phyloP scores from a whole-genome alignment of 495 filamentous ascomycete species.

The Elasticomyces elasticus region DNA sequence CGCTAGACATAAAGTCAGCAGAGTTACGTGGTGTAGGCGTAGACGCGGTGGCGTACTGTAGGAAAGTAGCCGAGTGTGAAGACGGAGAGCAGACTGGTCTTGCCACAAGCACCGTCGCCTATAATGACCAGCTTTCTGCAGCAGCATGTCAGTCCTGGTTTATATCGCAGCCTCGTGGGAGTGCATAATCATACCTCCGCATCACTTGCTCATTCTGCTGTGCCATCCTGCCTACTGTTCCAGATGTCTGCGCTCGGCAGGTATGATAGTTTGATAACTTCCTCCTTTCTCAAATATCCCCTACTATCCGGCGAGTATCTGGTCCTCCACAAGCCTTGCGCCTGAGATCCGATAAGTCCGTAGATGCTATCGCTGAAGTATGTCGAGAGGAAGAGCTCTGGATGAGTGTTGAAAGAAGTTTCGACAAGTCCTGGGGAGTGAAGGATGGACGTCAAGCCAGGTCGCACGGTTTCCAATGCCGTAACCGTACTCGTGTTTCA shows the following conservation, averaged over 20 bases:
- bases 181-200: constrained; percentile 27
- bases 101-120: constrained; percentile 95
- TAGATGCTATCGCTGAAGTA: too few relatives aligned
- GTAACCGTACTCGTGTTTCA: too few relatives aligned
- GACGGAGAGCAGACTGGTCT: constrained; percentile 93
- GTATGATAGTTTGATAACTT: not conserved
- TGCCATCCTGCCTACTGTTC: constrained; percentile 24
- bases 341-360: too few relatives aligned
- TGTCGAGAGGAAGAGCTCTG: too few relatives aligned
- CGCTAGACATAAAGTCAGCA: constrained; percentile 16
- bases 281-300: not conserved
- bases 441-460: too few relatives aligned
- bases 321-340: too few relatives aligned
- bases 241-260: not conserved
- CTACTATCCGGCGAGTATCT: too few relatives aligned
- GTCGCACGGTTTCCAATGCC: too few relatives aligned
- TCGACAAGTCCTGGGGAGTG: too few relatives aligned
- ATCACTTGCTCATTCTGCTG: constrained; percentile 32
- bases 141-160: not conserved
- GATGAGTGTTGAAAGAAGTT: too few relatives aligned
- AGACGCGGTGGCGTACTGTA: constrained; percentile 56
- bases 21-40: constrained; percentile 4
- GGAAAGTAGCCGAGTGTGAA: constrained; percentile 98
- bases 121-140: constrained; percentile 96
- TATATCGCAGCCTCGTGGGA: not conserved